Conservation (phyloP, 352 stramenopile species). For the Pythium rhizo-oryzae region DNA sequence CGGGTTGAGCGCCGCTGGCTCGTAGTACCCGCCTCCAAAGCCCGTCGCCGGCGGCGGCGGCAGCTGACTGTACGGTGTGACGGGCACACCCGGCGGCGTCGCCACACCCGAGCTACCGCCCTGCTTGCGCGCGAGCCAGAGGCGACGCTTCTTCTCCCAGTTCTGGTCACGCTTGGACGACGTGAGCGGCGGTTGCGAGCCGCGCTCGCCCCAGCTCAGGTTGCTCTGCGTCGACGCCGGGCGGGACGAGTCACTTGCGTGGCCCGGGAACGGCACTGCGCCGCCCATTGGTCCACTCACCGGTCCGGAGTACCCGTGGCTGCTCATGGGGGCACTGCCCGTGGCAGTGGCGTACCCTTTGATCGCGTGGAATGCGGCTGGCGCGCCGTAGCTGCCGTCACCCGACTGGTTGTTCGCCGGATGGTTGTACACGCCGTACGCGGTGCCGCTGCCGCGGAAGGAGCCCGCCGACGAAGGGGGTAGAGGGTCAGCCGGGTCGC, state of each 20-base stretch:
- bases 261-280: background rate
- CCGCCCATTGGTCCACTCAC: no score
- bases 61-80: background rate
- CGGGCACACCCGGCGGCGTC: no score
- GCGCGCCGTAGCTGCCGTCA: slow-evolving; percentile 9
- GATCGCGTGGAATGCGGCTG: slow-evolving; percentile 22
- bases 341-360: slow-evolving; percentile 8
- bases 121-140: slow-evolving; percentile 68
- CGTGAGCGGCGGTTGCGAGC: slow-evolving; percentile 64
- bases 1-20: slow-evolving; percentile 29
- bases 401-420: slow-evolving; percentile 24
- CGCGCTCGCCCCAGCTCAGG: slow-evolving; percentile 39
- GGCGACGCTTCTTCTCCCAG: slow-evolving; percentile 76
- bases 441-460: slow-evolving; percentile 1
- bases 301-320: slow-evolving; percentile 3
- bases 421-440: slow-evolving; percentile 22
- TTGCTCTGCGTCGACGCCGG: slow-evolving; percentile 33
- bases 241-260: background rate
- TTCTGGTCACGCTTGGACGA: slow-evolving; percentile 84
- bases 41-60: slow-evolving; percentile 22
- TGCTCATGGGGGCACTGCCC: slow-evolving; percentile 1
- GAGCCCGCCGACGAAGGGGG: slow-evolving; percentile 12
- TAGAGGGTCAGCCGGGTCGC: slow-evolving; percentile 7
- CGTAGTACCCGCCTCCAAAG: slow-evolving; percentile 12
- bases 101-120: slow-evolving; percentile 11